Base-by-base conservation (phyloP, 768 basidiomycete genomes). In the Auricularia heimuer region DNA sequence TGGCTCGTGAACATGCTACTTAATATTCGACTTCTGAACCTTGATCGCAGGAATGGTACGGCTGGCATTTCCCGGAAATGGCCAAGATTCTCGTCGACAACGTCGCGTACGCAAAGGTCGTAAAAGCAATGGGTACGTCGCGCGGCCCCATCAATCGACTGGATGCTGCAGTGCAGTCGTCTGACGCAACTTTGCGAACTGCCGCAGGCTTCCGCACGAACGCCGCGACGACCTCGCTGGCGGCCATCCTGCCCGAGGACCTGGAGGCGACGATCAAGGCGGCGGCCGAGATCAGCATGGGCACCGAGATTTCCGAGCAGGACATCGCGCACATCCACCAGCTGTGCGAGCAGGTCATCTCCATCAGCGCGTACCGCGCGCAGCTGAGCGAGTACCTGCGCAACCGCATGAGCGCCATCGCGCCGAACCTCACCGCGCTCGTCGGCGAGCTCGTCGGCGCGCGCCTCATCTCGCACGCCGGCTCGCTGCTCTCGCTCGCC, bases 41-140 rank as follows among this genome's bases (percentile, higher is more conserved):
- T 2, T 29, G 29, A 2, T 29, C 29, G 29, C 29, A 97, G 96
- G 97, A 99, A 84, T 99, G 97, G 97, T 99, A 99, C 71, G 97
- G 97, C 44, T 99, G 97, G 97, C 97, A 99, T 80, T 99, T 99
- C 83, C 97, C 97, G 3, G 97, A 99, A 77, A 92, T 99, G 89
- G 90, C 89, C 66, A 98, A 98, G 80, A 98, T 99, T 74, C 90
- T 99, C 69, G 85, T 88, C 66, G 97, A 99, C 81, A 99, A 97
- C 77, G 78, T 95, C 66, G 95, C 96, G 21, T 98, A 98, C 75
- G 95, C 97, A 66, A 97, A 94, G 79, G 89, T 90, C 65, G 86
- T 99, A 70, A 89, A 88, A 64, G 76, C 82, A 39, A 96, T 99
- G 95, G 97, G 91, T 86, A 73, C 66, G 82, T 74, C 7, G 33